Percentiles rank a stretch among this genome's conserved stretches.
These are phyloP conservation scores for Pseudonitzschia multiseries DNA, from an alignment of 108 stramenopile species.

Conservation along the genomic window DNA sequence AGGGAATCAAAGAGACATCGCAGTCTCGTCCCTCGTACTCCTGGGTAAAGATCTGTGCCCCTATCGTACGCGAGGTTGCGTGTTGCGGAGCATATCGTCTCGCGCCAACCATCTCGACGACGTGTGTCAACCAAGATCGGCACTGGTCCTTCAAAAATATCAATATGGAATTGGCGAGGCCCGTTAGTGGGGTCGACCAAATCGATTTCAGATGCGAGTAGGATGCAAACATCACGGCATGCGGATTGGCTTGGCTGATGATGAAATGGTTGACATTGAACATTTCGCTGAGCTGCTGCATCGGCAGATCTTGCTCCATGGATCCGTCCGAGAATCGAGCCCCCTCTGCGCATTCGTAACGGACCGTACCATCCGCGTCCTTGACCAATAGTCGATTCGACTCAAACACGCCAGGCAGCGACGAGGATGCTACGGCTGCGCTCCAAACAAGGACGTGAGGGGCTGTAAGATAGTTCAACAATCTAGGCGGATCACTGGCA, in stretches of 20 bases:
- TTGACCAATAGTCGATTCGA: constrained; percentile 93
- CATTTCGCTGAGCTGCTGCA: constrained; percentile 97
- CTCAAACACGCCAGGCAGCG: constrained; percentile 97
- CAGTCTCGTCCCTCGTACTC: constrained; percentile 95
- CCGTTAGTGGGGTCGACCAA: constrained; percentile 81
- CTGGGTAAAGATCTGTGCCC: constrained; percentile 79
- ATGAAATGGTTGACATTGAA: constrained; percentile 99
- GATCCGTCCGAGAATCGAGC: constrained; percentile 71
- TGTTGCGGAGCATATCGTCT: constrained; percentile 79
- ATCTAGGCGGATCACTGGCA: constrained; percentile 84
- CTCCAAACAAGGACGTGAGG: constrained; percentile 98
- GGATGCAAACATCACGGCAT: constrained; percentile 91
- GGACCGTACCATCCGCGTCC: constrained; percentile 91
- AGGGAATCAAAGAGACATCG: constrained; percentile 96
- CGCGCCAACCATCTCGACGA: constrained; percentile 83
- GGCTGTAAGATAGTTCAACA: constrained; percentile 98
- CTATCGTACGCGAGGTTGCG: constrained; percentile 72
- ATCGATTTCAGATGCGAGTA: constrained; percentile 61
- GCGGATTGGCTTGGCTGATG: constrained; percentile 94
- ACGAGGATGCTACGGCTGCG: constrained; percentile 94
- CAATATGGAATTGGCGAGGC: constrained; percentile 75
- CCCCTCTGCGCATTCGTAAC: constrained; percentile 68
- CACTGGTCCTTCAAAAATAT: constrained; percentile 87
- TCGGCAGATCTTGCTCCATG: constrained; percentile 96
- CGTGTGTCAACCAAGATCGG: constrained; percentile 75